Conservation (phyloP, 768 basidiomycete species). For the Infundibulicybe gibba region DNA sequence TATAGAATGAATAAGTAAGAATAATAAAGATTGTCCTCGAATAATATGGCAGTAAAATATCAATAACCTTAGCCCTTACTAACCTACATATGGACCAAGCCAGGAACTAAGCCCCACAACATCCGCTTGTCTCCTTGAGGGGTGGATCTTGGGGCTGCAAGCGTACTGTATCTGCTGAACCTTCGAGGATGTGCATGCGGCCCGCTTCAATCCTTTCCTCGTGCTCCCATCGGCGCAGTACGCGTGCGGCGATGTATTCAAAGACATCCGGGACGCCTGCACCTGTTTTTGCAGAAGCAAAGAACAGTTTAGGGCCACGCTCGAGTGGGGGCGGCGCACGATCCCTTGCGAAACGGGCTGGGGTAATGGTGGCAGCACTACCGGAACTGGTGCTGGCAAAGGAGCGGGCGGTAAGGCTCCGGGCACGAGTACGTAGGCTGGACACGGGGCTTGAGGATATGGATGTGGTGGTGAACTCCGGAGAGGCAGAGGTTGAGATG, state of each 20-base stretch:
- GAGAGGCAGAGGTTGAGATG: constrained; percentile 17
- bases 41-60: too few relatives aligned
- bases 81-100: too few relatives aligned
- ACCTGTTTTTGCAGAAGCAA: constrained; percentile 78
- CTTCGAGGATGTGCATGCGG: constrained; percentile 35
- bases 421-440: constrained; percentile 47
- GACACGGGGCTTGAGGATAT: constrained; percentile 33
- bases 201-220: constrained; percentile 54
- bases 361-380: constrained; percentile 7
- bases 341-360: constrained; percentile 11
- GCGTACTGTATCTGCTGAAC: constrained; percentile 31
- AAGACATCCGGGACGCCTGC: constrained; percentile 72
- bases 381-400: constrained; percentile 2
- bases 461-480: constrained; percentile 21
- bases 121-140: too few relatives aligned
- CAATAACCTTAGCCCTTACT: too few relatives aligned
- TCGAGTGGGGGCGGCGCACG: constrained; percentile 34
- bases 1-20: too few relatives aligned
- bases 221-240: constrained; percentile 61
- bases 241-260: constrained; percentile 65
- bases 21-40: too few relatives aligned
- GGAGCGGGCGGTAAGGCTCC: constrained; percentile 47
- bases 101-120: too few relatives aligned
- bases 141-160: too few relatives aligned
- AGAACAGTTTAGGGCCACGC: constrained; percentile 62